Evolutionary conservation across 371 early-diverging fungal species (phyloP).

Genomic region (Mortierella sp.): DNA sequence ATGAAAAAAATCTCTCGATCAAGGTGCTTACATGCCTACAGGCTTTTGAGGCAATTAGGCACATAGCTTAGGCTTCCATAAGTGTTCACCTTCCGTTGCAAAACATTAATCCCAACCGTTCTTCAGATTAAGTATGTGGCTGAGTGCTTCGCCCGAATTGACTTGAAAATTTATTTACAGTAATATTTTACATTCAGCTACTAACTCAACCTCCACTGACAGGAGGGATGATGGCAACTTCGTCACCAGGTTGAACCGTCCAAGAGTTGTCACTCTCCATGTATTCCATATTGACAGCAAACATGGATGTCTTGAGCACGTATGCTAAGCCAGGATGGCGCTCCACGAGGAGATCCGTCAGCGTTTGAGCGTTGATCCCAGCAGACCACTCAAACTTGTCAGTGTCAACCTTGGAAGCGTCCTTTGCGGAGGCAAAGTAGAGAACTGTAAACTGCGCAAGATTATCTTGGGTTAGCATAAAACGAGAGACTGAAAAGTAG

Average conservation of each 20-base stretch:
- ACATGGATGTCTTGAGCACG: constrained; percentile 66
- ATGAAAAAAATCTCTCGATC: too few species aligned
- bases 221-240: constrained; percentile 81
- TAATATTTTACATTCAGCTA: background rate
- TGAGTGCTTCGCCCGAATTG: too few species aligned
- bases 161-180: too few species aligned
- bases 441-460: constrained; percentile 59
- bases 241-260: constrained; percentile 63
- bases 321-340: constrained; percentile 57
- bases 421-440: constrained; percentile 75
- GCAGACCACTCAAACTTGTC: constrained; percentile 59
- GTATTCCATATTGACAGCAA: constrained; percentile 81
- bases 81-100: too few species aligned
- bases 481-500: background rate
- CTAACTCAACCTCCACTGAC: constrained; percentile 79
- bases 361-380: constrained; percentile 35
- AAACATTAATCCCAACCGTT: too few species aligned
- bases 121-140: too few species aligned
- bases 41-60: too few species aligned
- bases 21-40: too few species aligned
- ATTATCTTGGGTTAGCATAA: background rate
- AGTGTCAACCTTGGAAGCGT: constrained; percentile 61
- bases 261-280: constrained; percentile 59
- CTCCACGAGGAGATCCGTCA: constrained; percentile 54
- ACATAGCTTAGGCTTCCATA: too few species aligned